Evolutionary conservation across 73 alveolate species (phyloP), one percentile per base, ranked within the genome.

Genomic region (Blepharisma stoltei): DNA sequence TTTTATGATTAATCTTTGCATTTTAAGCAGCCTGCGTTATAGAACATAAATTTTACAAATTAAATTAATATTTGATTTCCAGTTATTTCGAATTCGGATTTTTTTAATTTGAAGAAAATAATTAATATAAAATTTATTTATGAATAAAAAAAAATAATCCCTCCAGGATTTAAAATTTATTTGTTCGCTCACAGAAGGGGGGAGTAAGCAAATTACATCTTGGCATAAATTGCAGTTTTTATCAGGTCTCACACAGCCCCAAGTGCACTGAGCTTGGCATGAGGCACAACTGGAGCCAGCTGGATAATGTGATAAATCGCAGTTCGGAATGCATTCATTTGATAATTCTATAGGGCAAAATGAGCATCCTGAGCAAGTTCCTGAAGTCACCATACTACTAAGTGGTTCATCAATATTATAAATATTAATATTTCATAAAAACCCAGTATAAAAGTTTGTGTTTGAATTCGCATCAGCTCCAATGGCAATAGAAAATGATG

Each of bases 221-320:
- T 9, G 14, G 46, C 73, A 60, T 8, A 60, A 38, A 25, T 60
- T 60, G 73, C 73, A 60, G 11, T 25, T 60, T 20, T 60, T 60
- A 60, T 60, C 73, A 18, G 2, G 46, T 25, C 73, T 14, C 46
- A 60, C 73, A 60, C 73, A 60, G 0, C 73, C 73, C 14, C 46
- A n/a, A 18, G 73, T 25, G 46, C 73, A 60, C 46, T 14, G 14
- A 60, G 49, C 4, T 14, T 60, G 38, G 5, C 73, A 60, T 0
- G 37, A 8, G 14, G 2, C 4, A 60, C 73, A 60, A 25, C 73
- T 60, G 0, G 41, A 32, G 2, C 73, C 46, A 38, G 14, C 2
- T 11, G 18, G 23, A 60, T 18, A 60, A 18, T 60, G 5, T 9
- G 18, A 4, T 2, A 60, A 32, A 32, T 32, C 41, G 41, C 41